Evolutionary conservation across 257 asterid species (phyloP), one percentile per base, ranked within the genome.

Genomic region (Lavandula angustifolia): DNA sequence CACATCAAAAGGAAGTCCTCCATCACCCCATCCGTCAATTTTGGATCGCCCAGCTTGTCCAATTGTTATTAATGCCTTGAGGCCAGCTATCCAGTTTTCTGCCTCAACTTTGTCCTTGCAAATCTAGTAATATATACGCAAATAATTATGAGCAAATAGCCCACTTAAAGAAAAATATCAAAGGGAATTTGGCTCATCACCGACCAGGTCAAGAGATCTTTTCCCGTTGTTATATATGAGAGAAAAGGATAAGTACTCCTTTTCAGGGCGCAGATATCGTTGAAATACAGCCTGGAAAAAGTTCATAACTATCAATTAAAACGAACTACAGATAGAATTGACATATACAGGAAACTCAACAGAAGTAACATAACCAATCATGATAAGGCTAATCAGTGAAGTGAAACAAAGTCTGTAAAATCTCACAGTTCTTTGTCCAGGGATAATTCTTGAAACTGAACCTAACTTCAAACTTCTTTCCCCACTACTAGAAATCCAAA

Each of bases 361-460:
- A 44, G 52, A 9, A 62, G 17, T 12, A 22, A 57, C 44, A 53
- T 33, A 40, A 62, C 56, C 69, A 66, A 59, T 29, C 22, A 18
- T 64, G 66, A 62, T 18, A 32, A 67, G 33, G 57, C 38, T 29
- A 56, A 67, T 37, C 17, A 70, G 64, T 47, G 54, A 61, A 17
- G 66, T 62, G 54, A 74, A 38, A 60, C 46, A 40, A 58, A 53
- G 9, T 35, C 59, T 11, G 16, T 12, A 32, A 38, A 68, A 64
- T 62, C 91, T 88, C 74, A 91, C 95, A 67, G 98, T 91, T 85
- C 98, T 88, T 84, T 92, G 96, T 78, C 98, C 95, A 34, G 96
- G 94, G 72, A 88, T 73, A 72, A 91, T 84, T 77, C 92, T 86
- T 47, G 94, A 77, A 53, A 86, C 87, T 18, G 87, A 71, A 71